Base-by-base conservation (phyloP, 208 protist genomes). In the Eutreptiella sp. region DNA sequence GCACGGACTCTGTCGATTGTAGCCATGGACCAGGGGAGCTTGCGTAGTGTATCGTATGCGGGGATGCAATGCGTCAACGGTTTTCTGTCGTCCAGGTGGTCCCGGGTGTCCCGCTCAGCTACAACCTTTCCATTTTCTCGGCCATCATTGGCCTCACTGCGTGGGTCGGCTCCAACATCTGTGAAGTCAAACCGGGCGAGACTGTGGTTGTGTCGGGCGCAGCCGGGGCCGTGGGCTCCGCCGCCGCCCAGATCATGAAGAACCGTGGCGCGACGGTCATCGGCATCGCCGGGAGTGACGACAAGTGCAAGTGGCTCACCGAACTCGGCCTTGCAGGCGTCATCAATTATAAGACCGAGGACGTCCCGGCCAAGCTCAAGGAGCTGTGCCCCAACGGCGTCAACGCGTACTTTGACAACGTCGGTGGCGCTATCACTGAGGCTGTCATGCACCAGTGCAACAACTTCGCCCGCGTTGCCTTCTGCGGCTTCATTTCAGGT, bases 401-500 rank as follows among this genome's bases (percentile, higher is more conserved):
- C 21, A 75, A 82, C 60, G 5, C 77, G 0, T 81, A 76, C 55
- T 82, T 77, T 59, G 77, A 82, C 21, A 82, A 82, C 61, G 77
- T 82, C 27, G 77, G 77, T 19, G 75, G 75, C 27, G 1, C 41
- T n/a, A 27, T 38, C 26, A 27, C 28, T 9, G 63, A 70, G 14
- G 63, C 63, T 11, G 32, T 29, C 5, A 2, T 70, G 31, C 2
- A 31, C 23, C 16, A n/a, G 2, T 11, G 68, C 28, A 70, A 68
- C 27, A 57, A 38, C 16, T 27, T 45, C 43, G 57, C 24, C 7
- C 1, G 63, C 9, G 43, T 71, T 3, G 47, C 52, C 23, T 1
- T 63, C 4, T 71, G 66, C 43, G 66, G 66, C 4, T 27, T 42
- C 14, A 66, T 71, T 4, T 71, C 66, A n/a, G n/a, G n/a, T n/a